These are phyloP conservation scores for Pseudopyrenochaeta lycopersici DNA, from an alignment of 2,329 filamentous ascomycete genomes.

Conservation along the genomic window DNA sequence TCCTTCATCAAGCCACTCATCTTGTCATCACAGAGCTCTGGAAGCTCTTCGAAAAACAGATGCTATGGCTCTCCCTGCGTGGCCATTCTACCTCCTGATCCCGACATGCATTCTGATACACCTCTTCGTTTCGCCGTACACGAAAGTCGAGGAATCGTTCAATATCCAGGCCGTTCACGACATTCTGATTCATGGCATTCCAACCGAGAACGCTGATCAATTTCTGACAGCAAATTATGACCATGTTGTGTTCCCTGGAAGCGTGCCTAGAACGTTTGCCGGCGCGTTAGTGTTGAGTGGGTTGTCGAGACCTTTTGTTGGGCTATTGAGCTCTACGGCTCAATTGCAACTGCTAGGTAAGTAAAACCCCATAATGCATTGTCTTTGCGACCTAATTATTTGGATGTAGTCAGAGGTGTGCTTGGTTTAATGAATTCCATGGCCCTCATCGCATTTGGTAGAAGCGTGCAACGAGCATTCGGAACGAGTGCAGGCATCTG, in stretches of 20 bases:
- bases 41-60: not conserved
- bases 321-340: constrained; percentile 63
- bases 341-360: constrained; percentile 67
- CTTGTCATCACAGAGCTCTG: not conserved
- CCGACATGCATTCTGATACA: constrained; percentile 64
- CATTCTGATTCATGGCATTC: constrained; percentile 81
- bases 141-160: constrained; percentile 98
- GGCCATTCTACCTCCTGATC: constrained; percentile 42
- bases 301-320: constrained; percentile 72
- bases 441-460: constrained; percentile 72
- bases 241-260: constrained; percentile 88
- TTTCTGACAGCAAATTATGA: constrained; percentile 76
- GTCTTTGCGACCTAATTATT: constrained; percentile 4
- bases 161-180: constrained; percentile 95
- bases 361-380: constrained; percentile 4
- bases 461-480: constrained; percentile 71
- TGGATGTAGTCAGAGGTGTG: constrained; percentile 70
- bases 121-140: constrained; percentile 81
- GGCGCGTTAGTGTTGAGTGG: constrained; percentile 81
- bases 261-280: constrained; percentile 89
- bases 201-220: constrained; percentile 62
- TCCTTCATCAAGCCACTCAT: constrained; percentile 1
- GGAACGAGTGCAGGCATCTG: constrained; percentile 76
- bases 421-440: constrained; percentile 79
- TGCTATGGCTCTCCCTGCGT: constrained; percentile 33